Evolutionary conservation across 129 eudicot genomes (phyloP).

Genomic region (Deinandra increscens): DNA sequence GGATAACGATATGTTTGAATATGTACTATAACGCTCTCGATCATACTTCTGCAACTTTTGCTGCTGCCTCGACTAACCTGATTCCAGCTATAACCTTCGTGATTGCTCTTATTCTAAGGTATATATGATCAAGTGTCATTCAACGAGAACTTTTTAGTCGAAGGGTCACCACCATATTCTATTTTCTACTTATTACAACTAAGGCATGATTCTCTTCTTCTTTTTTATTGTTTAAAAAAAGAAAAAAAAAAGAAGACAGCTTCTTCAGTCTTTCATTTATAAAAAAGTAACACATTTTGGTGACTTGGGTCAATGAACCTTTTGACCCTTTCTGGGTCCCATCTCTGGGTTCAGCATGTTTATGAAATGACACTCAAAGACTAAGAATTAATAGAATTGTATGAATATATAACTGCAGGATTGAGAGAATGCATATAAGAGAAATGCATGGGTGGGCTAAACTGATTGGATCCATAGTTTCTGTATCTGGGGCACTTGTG

Average conservation of each 20-base stretch:
- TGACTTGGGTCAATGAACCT: no score
- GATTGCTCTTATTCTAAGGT: slow-evolving; percentile 58
- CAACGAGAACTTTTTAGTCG: no score
- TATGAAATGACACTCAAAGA: neutral
- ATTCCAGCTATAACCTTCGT: slow-evolving; percentile 71
- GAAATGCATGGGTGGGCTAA: slow-evolving; percentile 43
- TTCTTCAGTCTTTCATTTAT: no score
- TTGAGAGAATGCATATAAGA: slow-evolving; percentile 46
- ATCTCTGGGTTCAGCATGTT: neutral
- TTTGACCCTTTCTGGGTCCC: no score
- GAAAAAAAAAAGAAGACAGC: no score
- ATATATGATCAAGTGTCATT: neutral
- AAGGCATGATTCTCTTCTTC: no score
- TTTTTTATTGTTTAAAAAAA: no score
- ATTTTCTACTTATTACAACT: no score
- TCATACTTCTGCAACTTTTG: slow-evolving; percentile 77
- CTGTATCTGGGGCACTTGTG: slow-evolving; percentile 50
- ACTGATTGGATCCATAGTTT: slow-evolving; percentile 37
- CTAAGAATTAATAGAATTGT: neutral
- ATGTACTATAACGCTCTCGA: slow-evolving; percentile 42
- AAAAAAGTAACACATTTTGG: no score
- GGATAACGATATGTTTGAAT: slow-evolving; percentile 55
- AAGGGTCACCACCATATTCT: no score
- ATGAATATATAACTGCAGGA: slow-evolving; percentile 37
- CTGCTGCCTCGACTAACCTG: slow-evolving; percentile 65